Evolutionary conservation across 164 flowering plant genomes (phyloP).

Genomic region (Macadamia integrifolia): DNA sequence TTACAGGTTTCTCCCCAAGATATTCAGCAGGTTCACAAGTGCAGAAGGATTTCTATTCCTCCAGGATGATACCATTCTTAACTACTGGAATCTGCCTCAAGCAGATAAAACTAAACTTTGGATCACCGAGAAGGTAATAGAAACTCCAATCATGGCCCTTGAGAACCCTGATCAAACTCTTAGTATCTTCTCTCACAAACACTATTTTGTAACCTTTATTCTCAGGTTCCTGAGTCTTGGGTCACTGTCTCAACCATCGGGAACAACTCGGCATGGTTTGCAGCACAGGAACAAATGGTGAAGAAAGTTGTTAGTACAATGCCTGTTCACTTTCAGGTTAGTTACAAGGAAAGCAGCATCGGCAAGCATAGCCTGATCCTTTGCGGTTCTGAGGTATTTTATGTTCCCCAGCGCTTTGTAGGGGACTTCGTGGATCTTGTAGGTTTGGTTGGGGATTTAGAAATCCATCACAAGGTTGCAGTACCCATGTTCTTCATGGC

Average conservation of each 20-base stretch:
- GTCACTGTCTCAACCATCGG: slow-evolving; percentile 34
- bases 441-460: slow-evolving; percentile 58
- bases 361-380: slow-evolving; percentile 37
- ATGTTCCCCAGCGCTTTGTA: slow-evolving; percentile 59
- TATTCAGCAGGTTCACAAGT: slow-evolving; percentile 58
- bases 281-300: slow-evolving; percentile 67
- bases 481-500: slow-evolving; percentile 86
- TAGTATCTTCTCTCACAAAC: not conserved
- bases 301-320: slow-evolving; percentile 59
- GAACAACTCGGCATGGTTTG: slow-evolving; percentile 56
- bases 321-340: slow-evolving; percentile 96
- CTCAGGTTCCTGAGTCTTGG: slow-evolving; percentile 84
- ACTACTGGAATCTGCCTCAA: slow-evolving; percentile 95
- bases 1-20: slow-evolving; percentile 64
- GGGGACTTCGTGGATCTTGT: slow-evolving; percentile 80
- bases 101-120: slow-evolving; percentile 89
- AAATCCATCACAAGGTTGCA: slow-evolving; percentile 87
- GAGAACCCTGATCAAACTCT: not conserved
- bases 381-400: slow-evolving; percentile 87
- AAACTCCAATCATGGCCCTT: not conserved
- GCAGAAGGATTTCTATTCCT: slow-evolving; percentile 97
- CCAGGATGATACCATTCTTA: slow-evolving; percentile 84
- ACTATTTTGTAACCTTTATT: not conserved
- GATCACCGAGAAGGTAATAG: slow-evolving; percentile 80
- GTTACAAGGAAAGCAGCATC: slow-evolving; percentile 55